Percentiles rank a stretch among this genome's conserved stretches.
Evolutionary conservation across 116 monocot species (phyloP).

Genomic region (Papilionanthe hybrid): DNA sequence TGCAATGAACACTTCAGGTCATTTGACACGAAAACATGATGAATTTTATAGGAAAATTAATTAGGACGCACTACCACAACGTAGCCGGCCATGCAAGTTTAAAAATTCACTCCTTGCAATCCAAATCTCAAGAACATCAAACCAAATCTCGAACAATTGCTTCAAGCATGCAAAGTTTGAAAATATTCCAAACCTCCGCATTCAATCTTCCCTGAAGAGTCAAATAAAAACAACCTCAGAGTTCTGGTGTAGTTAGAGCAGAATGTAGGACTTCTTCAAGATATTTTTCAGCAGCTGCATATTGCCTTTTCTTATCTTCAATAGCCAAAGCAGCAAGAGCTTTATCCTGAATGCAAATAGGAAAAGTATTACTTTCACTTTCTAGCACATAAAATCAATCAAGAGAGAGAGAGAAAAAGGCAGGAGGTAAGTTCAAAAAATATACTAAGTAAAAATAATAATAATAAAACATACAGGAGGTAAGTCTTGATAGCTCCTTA

Average conservation of each 20-base stretch:
- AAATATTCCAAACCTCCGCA: not conserved
- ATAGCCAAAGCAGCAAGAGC: conserved; percentile 94
- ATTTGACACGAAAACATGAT: no score
- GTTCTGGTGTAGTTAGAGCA: conserved; percentile 33
- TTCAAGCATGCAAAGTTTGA: not conserved
- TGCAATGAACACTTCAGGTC: not conserved
- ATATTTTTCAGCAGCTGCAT: conserved; percentile 87
- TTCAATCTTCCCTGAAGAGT: not conserved
- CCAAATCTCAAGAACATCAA: not conserved
- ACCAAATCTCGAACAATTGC: not conserved
- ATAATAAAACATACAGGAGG: conserved; percentile 57
- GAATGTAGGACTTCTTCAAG: conserved; percentile 79
- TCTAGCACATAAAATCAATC: not conserved
- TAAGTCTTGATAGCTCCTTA: conserved; percentile 96
- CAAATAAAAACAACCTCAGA: conserved; percentile 13
- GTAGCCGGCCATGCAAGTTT: not conserved
- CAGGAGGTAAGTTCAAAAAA: conserved; percentile 65
- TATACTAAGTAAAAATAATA: no score
- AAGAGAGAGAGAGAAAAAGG: conserved; percentile 16
- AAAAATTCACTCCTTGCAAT: not conserved
- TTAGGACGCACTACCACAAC: no score
- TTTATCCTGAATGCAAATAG: conserved; percentile 65
- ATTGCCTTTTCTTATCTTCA: conserved; percentile 96
- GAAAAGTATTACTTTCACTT: not conserved
- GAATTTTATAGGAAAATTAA: no score